Evolutionary conservation across 164 flowering plant genomes (phyloP), one percentile per base, ranked within the genome.

Genomic region (Protea cynaroides): DNA sequence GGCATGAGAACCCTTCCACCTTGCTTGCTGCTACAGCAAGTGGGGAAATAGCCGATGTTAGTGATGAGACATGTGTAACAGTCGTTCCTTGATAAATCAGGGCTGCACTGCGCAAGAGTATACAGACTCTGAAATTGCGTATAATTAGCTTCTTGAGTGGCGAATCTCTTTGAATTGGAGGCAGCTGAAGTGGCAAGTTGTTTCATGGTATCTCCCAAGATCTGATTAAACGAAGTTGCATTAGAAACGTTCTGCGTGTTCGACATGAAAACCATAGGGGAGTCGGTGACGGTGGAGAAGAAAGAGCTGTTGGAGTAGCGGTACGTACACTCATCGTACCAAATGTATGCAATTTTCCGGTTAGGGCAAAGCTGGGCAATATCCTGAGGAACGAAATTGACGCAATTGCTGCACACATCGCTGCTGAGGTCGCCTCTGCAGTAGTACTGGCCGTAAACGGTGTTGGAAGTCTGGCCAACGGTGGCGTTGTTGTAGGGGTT

Each of bases 71-170:
- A 82, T 7, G 4, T 13, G 2, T n/a, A 13, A 49, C 85, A 82
- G 15, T 65, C 66, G 0, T 2, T 8, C 2, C 14, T 4, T 6
- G 73, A 37, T 68, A 79, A 23, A 70, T 81, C 77, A 23, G 63
- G 74, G 1, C 76, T 75, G 72, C 86, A 83, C 73, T 79, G 82
- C 5, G 24, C 80, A 2, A 75, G 66, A 12, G 63, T 56, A 50
- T 80, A 73, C 22, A 76, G 15, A 3, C 17, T 70, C 65, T 74
- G 69, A 14, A 46, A 19, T 23, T 23, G 17, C 0, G 66, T 44
- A n/a, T 69, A 62, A 2, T 61, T 64, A 15, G 23, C 58, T 24
- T 62, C 59, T 9, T 22, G 10, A 22, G 66, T 50, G 21, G 59
- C 70, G 34, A 66, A 69, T 54, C 49, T 71, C 18, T 52, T n/a